Percentiles rank a stretch among this genome's conserved stretches.
Conservation (phyloP, 768 basidiomycete genomes). For the Leccinum subtestaceum region DNA sequence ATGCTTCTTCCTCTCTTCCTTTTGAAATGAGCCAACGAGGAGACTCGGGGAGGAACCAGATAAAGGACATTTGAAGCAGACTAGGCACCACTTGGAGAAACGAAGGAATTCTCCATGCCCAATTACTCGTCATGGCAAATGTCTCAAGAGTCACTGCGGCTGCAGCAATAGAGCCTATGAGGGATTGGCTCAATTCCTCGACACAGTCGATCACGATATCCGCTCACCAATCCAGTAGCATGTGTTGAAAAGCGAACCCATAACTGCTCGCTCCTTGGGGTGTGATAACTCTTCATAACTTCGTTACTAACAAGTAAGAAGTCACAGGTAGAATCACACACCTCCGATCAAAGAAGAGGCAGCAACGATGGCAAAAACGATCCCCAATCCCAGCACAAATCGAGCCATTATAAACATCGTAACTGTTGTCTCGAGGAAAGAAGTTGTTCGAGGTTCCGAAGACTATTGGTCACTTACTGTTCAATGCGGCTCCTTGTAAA, state of each 20-base stretch:
- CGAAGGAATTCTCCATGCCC: constrained; percentile 67
- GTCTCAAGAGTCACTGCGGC: constrained; percentile 60
- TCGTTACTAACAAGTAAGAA: background rate
- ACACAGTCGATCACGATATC: background rate
- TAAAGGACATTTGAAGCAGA: constrained; percentile 50
- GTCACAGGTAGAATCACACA: background rate
- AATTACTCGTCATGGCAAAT: constrained; percentile 53
- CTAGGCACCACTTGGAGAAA: constrained; percentile 59
- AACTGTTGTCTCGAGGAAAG: background rate
- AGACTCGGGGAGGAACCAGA: constrained; percentile 61
- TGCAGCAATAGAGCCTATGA: constrained; percentile 32
- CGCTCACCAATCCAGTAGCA: constrained; percentile 14
- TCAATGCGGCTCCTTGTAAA: constrained; percentile 17
- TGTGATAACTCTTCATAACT: constrained; percentile 17
- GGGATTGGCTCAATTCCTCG: background rate
- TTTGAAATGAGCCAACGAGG: constrained; percentile 63
- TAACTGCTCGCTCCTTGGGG: constrained; percentile 21
- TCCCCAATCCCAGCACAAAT: constrained; percentile 18
- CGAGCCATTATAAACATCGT: constrained; percentile 16
- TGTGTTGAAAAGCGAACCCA: constrained; percentile 11
- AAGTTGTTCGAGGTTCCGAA: background rate
- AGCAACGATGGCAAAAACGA: constrained; percentile 15
- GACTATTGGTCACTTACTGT: constrained; percentile 1
- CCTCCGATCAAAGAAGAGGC: constrained; percentile 24
- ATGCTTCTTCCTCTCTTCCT: constrained; percentile 50